phyloP scores from a whole-genome alignment of 225 moss, liverwort and hornwort genomes.

The Thuidium tamariscinum region DNA sequence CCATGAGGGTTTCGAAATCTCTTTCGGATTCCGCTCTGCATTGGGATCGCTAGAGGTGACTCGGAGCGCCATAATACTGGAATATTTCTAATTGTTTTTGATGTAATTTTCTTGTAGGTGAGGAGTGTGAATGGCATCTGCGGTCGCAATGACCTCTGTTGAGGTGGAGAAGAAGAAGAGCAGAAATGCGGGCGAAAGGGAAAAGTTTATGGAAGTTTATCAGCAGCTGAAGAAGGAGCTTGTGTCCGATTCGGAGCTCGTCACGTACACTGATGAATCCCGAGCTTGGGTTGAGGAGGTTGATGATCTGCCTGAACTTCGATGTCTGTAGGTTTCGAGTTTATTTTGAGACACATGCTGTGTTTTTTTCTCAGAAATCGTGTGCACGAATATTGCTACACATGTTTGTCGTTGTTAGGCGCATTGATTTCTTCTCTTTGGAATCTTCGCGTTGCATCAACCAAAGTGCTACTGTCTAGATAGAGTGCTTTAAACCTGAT shows the following conservation, averaged over 20 bases:
- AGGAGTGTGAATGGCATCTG: constrained; percentile 8
- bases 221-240: constrained; percentile 70
- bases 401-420: not conserved
- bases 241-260: constrained; percentile 51
- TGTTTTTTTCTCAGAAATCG: not conserved
- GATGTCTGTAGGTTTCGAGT: not conserved
- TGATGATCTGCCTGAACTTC: not conserved
- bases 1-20: not conserved
- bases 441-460: not conserved
- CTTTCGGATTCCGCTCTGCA: not conserved
- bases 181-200: constrained; percentile 24
- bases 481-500: not conserved
- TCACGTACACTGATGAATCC: constrained; percentile 62
- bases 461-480: not conserved
- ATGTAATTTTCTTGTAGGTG: not conserved
- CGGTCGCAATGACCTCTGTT: not conserved
- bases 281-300: constrained; percentile 87
- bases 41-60: not conserved
- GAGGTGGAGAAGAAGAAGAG: constrained; percentile 20
- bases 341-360: not conserved
- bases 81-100: not conserved
- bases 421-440: not conserved
- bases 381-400: not conserved
- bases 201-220: constrained; percentile 70
- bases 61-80: not conserved